Evolutionary conservation across 331 rosid species (phyloP), one percentile per base, ranked within the genome.

Genomic region (Arachis monticola): DNA sequence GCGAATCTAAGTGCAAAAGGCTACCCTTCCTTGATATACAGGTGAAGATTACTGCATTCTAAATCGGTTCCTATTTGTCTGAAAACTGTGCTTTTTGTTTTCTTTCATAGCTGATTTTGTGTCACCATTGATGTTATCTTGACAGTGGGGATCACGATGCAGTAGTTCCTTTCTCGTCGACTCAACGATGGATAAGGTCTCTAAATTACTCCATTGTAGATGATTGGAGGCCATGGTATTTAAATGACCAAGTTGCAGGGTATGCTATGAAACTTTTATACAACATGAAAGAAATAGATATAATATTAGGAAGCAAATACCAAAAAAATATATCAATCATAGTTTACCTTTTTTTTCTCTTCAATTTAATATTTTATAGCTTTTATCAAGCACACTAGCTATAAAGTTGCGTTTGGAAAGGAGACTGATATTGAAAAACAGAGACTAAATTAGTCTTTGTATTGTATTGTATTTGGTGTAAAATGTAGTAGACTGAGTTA

Each of bases 171-270:
- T 81, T 69, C 75, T 0, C 70, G 10, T 82, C 74, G 1, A 90
- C 96, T 14, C 89, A 90, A 75, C 86, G 86, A 0, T 86, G 96
- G 93, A 90, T 88, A 32, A 79, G 82, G 72, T 57, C 71, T 41
- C 75, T 88, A 14, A 90, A 87, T 75, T 82, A 82, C 63, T 78
- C 89, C 68, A 81, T 84, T 22, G 72, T 82, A 0, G 88, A 87
- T 60, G 89, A 90, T 6, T 86, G 91, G 96, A 85, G 96, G 45
- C 55, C 91, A 35, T 87, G 91, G 96, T 38, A 60, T 48, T 66
- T 84, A 11, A 47, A 76, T 4, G 87, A 67, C 31, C 89, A 82
- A 78, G 72, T 87, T 7, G 88, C 82, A 69, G 92, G 96, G 96
- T 84, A 79, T 2, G 76, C 63, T 35, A 59, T 68, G 55, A 51